phyloP scores from a whole-genome alignment of 345 rosid genomes.

The Brassica incana region DNA sequence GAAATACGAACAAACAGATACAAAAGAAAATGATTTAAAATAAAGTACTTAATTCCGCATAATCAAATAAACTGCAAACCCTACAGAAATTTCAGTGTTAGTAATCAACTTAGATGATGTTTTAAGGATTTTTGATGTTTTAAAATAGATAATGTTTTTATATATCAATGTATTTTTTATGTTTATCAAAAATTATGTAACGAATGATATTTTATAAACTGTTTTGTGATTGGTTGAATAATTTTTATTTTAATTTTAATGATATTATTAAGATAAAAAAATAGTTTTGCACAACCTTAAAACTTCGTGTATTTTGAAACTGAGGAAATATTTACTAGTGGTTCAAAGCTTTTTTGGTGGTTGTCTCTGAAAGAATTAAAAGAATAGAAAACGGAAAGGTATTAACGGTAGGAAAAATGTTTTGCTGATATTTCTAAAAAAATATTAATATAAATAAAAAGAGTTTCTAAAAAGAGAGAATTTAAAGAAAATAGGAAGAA shows the following conservation, averaged over 20 bases:
- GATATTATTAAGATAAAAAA: no score
- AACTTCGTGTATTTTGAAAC: neutral
- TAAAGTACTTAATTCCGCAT: neutral
- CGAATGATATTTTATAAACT: no score
- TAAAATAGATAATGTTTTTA: no score
- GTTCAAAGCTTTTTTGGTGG: slow-evolving; percentile 4
- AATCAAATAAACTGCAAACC: slow-evolving; percentile 18
- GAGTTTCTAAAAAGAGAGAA: neutral
- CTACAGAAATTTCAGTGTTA: slow-evolving; percentile 7
- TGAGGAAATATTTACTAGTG: neutral
- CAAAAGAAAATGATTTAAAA: neutral
- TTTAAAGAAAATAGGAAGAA: slow-evolving; percentile 20
- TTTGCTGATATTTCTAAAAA: neutral
- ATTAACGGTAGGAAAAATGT: neutral
- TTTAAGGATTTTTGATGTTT: no score
- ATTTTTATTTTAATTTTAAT: no score
- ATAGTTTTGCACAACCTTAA: no score
- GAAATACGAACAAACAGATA: neutral
- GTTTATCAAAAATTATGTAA: no score
- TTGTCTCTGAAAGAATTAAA: neutral
- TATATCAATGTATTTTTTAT: no score
- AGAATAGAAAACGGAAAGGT: neutral
- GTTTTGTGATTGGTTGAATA: no score
- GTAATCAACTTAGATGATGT: neutral
- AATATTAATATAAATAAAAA: neutral